Base-by-base conservation (phyloP, 805 yeast genomes). In the Monosporozyma solicola region DNA sequence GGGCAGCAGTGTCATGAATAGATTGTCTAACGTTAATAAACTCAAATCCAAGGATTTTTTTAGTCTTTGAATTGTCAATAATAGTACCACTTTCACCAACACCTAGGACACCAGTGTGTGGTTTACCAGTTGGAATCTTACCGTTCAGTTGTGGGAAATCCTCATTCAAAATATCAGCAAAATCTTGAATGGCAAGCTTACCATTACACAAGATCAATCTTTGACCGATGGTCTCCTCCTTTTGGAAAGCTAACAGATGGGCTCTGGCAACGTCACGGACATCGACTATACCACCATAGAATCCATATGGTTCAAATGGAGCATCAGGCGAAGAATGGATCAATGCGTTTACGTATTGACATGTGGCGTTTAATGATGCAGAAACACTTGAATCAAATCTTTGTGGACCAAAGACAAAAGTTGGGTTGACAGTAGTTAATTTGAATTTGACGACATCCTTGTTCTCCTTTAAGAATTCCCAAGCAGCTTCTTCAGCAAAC, bases 241-340 rank as follows among this genome's bases (percentile, higher is more conserved):
- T 69, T 58, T 74, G 76, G 52, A 79, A 70, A 2, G 84, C 82
- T 31, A 63, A 59, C n/a, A 79, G 61, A 60, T 83, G 87, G 5
- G 83, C 80, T 49, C 61, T 62, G 13, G 86, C 85, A 35, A 79
- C 84, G 61, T 83, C 87, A 61, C 85, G 74, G 13, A 82, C 85
- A 63, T 82, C 85, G 48, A 79, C 71, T 48, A 62, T 72, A 13
- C 60, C 61, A 57, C 63, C 57, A 45, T 45, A 37, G 11, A 50
- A 31, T 2, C 48, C 45, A 13, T 46, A 25, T 20, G 50, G 39
- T 10, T 37, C 41, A 20, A 45, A 9, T 13, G 48, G 24, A 22
- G 52, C 45, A 53, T 62, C 63, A 45, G 72, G 55, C 11, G 59
- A 53, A 6, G 60, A 53, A 50, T 67, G 63, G 22, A 68, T 44